Percentiles rank a stretch among this genome's conserved stretches.
Evolutionary conservation across 2,329 filamentous ascomycete species (phyloP).

Genomic region (Dactylellina leptospora): DNA sequence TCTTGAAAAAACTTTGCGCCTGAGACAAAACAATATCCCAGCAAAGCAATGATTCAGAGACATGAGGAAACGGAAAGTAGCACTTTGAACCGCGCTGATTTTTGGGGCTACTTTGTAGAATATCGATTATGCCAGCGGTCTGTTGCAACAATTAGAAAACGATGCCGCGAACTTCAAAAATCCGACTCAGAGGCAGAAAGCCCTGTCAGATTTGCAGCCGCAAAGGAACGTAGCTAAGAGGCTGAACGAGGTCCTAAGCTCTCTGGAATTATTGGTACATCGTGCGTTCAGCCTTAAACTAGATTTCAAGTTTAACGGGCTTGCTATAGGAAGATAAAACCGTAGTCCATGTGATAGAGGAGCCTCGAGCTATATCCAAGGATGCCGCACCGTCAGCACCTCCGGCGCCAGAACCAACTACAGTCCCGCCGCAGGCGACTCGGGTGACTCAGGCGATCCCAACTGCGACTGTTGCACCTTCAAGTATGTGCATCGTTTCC

Average conservation of each 20-base stretch:
- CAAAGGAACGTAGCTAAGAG: conserved; percentile 31
- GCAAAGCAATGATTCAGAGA: too few relatives aligned
- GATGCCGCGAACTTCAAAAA: conserved; percentile 33
- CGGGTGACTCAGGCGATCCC: conserved; percentile 6
- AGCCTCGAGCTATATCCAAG: neutral
- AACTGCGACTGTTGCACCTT: conserved; percentile 21
- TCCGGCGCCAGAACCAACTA: neutral
- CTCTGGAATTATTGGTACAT: conserved; percentile 32
- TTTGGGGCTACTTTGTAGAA: conserved; percentile 26
- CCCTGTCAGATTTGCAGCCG: conserved; percentile 33
- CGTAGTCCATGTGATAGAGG: conserved; percentile 37
- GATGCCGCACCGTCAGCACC: neutral
- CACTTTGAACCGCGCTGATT: too few relatives aligned
- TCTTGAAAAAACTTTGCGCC: too few relatives aligned
- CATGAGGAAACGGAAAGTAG: too few relatives aligned
- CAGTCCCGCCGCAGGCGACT: conserved; percentile 1
- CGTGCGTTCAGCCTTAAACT: too few relatives aligned
- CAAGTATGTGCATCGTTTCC: conserved; percentile 14
- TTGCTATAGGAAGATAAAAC: conserved; percentile 43
- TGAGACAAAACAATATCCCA: too few relatives aligned
- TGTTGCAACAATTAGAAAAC: conserved; percentile 39
- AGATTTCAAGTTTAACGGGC: neutral
- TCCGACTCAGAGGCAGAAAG: conserved; percentile 38
- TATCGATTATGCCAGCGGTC: conserved; percentile 41
- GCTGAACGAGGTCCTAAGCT: conserved; percentile 31